Conservation (phyloP, 805 yeast genomes). For the Candida ficus region DNA sequence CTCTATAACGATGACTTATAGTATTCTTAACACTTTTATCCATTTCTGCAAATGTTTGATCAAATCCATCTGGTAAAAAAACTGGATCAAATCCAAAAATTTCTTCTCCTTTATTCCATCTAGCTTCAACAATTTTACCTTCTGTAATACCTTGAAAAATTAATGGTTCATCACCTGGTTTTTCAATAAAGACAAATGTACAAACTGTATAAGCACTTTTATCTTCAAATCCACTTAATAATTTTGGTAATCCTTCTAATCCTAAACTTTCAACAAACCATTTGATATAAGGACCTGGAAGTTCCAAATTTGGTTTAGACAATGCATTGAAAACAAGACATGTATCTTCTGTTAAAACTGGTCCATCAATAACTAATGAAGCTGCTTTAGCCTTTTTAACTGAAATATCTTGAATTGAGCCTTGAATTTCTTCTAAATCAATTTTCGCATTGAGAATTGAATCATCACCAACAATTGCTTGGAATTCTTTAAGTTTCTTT, state of each 20-base stretch:
- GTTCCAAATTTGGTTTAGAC: conserved; percentile 43
- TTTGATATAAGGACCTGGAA: conserved; percentile 94
- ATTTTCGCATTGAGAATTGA: conserved; percentile 56
- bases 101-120: conserved; percentile 57
- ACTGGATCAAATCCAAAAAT: conserved; percentile 94
- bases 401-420: conserved; percentile 77
- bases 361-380: conserved; percentile 56
- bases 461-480: conserved; percentile 56
- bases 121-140: conserved; percentile 67
- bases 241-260: conserved; percentile 65
- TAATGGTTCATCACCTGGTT: conserved; percentile 66
- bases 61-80: conserved; percentile 75
- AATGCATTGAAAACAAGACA: conserved; percentile 80
- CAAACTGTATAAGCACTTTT: conserved; percentile 85
- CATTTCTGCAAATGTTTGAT: conserved; percentile 87
- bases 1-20: conserved; percentile 84
- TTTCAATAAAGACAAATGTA: conserved; percentile 87
- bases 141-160: conserved; percentile 81
- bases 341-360: conserved; percentile 94
- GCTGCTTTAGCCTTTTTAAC: conserved; percentile 75
- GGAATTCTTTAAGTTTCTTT: conserved; percentile 82
- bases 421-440: conserved; percentile 91
- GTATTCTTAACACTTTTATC: conserved; percentile 66
- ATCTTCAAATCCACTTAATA: conserved; percentile 78
- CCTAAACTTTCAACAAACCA: conserved; percentile 86